Evolutionary conservation across 1,284 basidiomycete species (phyloP), one percentile per base, ranked within the genome.

Genomic region (Leccinum proliferum): DNA sequence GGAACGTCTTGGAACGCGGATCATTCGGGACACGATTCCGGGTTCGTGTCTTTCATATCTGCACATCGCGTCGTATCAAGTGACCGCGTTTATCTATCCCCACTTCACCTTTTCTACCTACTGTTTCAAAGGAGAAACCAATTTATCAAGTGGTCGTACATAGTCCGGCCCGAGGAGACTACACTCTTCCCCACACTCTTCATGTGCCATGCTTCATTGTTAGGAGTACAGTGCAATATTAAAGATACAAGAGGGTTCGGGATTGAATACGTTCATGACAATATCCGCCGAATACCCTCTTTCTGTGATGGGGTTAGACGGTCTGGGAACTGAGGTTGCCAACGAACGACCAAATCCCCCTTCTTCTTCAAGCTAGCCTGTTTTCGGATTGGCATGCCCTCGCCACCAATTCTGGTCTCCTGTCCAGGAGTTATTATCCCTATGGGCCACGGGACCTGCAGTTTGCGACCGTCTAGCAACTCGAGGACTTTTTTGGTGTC

Each of bases 311-410:
- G 73, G 6, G 89, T 89, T 63, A 97, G 71, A 41, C 84, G 79
- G 50, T 86, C 82, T 1, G 95, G 95, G 83, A 97, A 96, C 37
- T 84, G 79, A 32, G 96, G 83, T 60, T 95, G 88, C 90, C 93
- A 93, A 64, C 83, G 84, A 58, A 96, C 83, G 57, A 92, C 79
- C 60, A 97, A 74, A 77, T 97, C 92, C 1, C 95, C 95, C 77
- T 90, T 92, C 68, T 80, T 84, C 78, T 83, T 85, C 60, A 79
- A 78, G 57, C 79, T 80, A n/a, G 87, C 87, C 61, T 88, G 89
- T 75, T 92, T 94, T 63, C 93, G 82, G 50, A 94, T 86, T 2
- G 94, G 94, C 94, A 97, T 96, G 12, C 95, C 96, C 75, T 96
- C 92, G 2, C 86, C 89, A 2, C 78, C 60, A 5, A 96, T 76